phyloP scores from a whole-genome alignment of 148 eudicot species.

The Amaranthus cruentus region DNA sequence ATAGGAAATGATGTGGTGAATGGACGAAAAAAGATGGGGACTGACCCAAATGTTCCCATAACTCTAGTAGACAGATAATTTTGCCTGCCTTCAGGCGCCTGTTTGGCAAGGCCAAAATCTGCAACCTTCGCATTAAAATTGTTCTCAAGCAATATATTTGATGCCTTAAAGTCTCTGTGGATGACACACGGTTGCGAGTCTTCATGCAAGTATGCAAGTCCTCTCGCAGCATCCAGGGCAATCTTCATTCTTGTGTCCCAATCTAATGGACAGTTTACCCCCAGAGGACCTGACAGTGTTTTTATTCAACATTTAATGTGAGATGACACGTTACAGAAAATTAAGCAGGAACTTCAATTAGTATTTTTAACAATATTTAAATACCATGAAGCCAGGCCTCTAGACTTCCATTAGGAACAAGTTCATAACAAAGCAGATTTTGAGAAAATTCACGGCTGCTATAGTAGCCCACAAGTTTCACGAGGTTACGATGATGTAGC shows the following conservation, averaged over 20 bases:
- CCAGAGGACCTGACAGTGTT: conserved; percentile 57
- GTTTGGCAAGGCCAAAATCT: conserved; percentile 96
- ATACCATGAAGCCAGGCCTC: conserved; percentile 98
- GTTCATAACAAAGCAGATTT: conserved; percentile 92
- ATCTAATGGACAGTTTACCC: conserved; percentile 83
- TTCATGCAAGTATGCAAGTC: conserved; percentile 95
- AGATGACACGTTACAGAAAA: not conserved
- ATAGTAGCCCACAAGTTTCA: conserved; percentile 89
- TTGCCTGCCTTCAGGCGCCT: conserved; percentile 85
- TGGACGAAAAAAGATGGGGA: conserved; percentile 10
- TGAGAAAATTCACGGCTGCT: conserved; percentile 78
- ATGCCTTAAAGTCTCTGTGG: conserved; percentile 94
- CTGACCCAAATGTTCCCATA: conserved; percentile 99
- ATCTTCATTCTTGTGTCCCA: conserved; percentile 97
- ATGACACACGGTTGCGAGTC: conserved; percentile 96
- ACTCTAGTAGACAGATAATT: conserved; percentile 87
- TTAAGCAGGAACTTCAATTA: not conserved
- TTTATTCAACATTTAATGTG: not conserved
- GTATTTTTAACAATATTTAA: conserved; percentile 1
- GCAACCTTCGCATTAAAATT: conserved; percentile 91
- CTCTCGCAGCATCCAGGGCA: conserved; percentile 98
- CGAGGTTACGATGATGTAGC: conserved; percentile 95
- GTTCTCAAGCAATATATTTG: conserved; percentile 88
- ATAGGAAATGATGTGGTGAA: not conserved
- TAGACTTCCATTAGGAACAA: conserved; percentile 90